phyloP scores from a whole-genome alignment of 345 rosid species.

The Luvunga scandens region DNA sequence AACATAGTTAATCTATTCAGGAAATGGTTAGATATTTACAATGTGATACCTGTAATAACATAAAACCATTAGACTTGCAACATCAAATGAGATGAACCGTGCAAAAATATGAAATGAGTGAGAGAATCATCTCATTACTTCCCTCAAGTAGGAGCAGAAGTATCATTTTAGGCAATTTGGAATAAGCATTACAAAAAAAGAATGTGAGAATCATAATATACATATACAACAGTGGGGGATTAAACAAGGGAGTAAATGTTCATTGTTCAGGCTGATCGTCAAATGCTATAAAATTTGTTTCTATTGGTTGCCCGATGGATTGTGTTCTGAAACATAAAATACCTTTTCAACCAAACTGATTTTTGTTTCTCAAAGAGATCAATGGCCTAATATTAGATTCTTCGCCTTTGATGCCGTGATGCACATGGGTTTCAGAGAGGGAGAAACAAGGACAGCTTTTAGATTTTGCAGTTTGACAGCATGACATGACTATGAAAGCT shows the following conservation, averaged over 20 bases:
- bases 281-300: background rate
- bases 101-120: no score
- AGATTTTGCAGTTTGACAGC: background rate
- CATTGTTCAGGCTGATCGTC: background rate
- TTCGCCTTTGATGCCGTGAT: background rate
- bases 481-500: background rate
- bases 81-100: background rate
- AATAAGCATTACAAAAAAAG: background rate
- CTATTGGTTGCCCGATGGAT: background rate
- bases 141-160: background rate
- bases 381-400: constrained; percentile 6
- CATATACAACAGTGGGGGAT: background rate
- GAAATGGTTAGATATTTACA: background rate
- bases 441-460: background rate
- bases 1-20: background rate
- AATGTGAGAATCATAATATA: background rate
- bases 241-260: background rate
- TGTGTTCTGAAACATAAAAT: background rate
- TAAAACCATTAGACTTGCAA: background rate
- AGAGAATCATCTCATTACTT: background rate
- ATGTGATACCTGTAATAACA: background rate
- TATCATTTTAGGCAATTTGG: background rate
- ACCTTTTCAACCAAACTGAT: background rate
- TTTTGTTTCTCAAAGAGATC: background rate
- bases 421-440: background rate